These are phyloP conservation scores for Daldinia bambusicola DNA, from an alignment of 495 filamentous ascomycete genomes.

Conservation along the genomic window DNA sequence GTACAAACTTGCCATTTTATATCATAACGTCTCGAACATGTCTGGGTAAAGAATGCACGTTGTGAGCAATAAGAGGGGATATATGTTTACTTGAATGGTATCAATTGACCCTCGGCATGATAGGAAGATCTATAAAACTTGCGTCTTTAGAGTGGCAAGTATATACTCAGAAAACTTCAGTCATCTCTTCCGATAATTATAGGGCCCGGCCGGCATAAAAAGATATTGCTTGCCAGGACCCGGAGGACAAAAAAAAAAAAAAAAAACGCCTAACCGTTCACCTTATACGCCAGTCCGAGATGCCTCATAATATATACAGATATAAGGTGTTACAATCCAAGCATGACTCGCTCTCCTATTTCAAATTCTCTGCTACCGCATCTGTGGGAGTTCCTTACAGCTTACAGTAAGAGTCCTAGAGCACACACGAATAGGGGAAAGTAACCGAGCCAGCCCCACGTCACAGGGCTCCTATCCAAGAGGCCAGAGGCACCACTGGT, in stretches of 20 bases:
- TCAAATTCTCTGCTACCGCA: conserved; percentile 2
- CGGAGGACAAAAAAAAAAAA: not conserved
- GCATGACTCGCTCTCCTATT: not conserved
- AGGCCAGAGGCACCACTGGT: conserved; percentile 37
- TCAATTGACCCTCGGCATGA: not conserved
- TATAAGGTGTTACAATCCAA: conserved; percentile 10
- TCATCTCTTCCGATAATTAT: not conserved
- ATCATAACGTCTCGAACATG: too few relatives aligned
- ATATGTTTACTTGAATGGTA: not conserved
- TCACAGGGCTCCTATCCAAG: conserved; percentile 30
- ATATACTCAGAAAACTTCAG: not conserved
- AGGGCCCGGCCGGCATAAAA: not conserved
- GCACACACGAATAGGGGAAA: conserved; percentile 50
- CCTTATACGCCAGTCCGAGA: conserved; percentile 29
- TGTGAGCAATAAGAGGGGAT: not conserved
- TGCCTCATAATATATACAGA: conserved; percentile 39
- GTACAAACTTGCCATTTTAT: not conserved
- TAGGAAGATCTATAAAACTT: conserved; percentile 1
- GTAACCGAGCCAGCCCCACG: conserved; percentile 50
- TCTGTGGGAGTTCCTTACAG: not conserved
- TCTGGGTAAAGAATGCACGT: not conserved
- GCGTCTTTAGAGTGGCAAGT: not conserved
- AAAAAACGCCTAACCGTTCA: conserved; percentile 8
- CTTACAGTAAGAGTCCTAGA: conserved; percentile 51
- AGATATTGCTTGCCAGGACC: not conserved